Evolutionary conservation across 176 grass and related monocot species (phyloP), one percentile per base, ranked within the genome.

Genomic region (Avena eriantha): DNA sequence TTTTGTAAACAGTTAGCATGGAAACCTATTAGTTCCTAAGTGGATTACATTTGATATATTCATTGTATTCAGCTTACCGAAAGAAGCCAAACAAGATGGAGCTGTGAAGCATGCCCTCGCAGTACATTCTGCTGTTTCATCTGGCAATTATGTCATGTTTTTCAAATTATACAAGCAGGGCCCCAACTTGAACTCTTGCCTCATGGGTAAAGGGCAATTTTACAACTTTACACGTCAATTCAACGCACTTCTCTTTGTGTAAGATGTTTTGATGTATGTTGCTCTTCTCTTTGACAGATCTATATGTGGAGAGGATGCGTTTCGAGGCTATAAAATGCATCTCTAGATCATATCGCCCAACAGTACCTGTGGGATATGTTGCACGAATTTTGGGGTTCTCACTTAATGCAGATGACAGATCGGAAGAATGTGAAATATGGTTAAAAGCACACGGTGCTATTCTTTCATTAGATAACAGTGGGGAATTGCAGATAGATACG

Each of bases 271-370:
- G 6, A 84, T 85, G 69, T 68, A 26, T 83, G 54, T 79, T 59
- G 77, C 24, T 43, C 78, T 39, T 77, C 18, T 83, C 24, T 79
- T 88, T 17, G 82, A 85, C 86, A 98, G 96, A 98, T 93, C 89
- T 95, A 3, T 94, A 94, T 87, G 86, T 81, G 79, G 96, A 98
- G 79, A 88, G 82, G 43, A 98, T 95, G 90, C 90, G 96, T 41
- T 98, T 91, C 41, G 96, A 98, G 88, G 96, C 93, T 54, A 76
- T 94, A 74, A 94, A 94, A 93, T 95, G 93, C 78, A 95, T 98
- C 90, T 92, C 90, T 67, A 98, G 83, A 86, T 91, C 96, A 51
- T 98, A 92, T 86, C 90, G 96, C 10, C 93, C 91, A 49, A 87
- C 73, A 10, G 58, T 95, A 73, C 96, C 93, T 74, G 86, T 89